A percentile compares a stretch with the other conserved stretches of the same genome.
Evolutionary conservation across 768 basidiomycete species (phyloP).

Genomic region (Inosperma sp.): DNA sequence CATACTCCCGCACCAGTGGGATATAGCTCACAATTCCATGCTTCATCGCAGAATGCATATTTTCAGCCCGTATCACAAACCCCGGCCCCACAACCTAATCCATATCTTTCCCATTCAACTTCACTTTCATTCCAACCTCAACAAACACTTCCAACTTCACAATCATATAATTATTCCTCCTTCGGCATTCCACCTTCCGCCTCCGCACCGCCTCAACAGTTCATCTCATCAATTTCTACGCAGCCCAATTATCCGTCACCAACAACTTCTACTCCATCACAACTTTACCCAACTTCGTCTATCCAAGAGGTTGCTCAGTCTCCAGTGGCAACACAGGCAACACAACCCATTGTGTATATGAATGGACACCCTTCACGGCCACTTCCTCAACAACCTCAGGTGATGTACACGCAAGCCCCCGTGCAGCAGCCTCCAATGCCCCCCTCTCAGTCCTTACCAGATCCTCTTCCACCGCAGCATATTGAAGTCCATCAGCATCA

Average conservation of each 20-base stretch:
- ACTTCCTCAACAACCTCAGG: slow-evolving; percentile 43
- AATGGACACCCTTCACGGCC: slow-evolving; percentile 39
- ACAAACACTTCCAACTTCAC: slow-evolving; percentile 32
- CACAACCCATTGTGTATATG: slow-evolving; percentile 19
- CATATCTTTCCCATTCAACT: slow-evolving; percentile 26
- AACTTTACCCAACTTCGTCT: slow-evolving; percentile 31
- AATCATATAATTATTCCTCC: slow-evolving; percentile 31
- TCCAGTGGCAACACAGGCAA: slow-evolving; percentile 27
- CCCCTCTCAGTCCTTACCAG: slow-evolving; percentile 28
- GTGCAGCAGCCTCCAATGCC: slow-evolving; percentile 16
- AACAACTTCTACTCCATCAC: slow-evolving; percentile 31
- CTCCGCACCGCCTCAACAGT: slow-evolving; percentile 38
- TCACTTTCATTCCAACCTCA: slow-evolving; percentile 37
- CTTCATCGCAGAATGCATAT: slow-evolving; percentile 25
- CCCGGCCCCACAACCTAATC: slow-evolving; percentile 22
- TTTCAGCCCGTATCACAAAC: slow-evolving; percentile 29
- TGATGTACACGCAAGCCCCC: slow-evolving; percentile 32
- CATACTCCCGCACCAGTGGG: slow-evolving; percentile 37
- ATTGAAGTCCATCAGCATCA: slow-evolving; percentile 20
- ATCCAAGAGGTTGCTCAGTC: slow-evolving; percentile 31
- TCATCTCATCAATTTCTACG: slow-evolving; percentile 27
- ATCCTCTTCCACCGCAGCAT: slow-evolving; percentile 14
- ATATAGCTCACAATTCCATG: slow-evolving; percentile 37
- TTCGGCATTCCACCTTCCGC: slow-evolving; percentile 34
- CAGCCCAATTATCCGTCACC: slow-evolving; percentile 22